These are phyloP conservation scores for Leucocoprinus birnbaumii DNA, from an alignment of 768 basidiomycete genomes.

Conservation along the genomic window DNA sequence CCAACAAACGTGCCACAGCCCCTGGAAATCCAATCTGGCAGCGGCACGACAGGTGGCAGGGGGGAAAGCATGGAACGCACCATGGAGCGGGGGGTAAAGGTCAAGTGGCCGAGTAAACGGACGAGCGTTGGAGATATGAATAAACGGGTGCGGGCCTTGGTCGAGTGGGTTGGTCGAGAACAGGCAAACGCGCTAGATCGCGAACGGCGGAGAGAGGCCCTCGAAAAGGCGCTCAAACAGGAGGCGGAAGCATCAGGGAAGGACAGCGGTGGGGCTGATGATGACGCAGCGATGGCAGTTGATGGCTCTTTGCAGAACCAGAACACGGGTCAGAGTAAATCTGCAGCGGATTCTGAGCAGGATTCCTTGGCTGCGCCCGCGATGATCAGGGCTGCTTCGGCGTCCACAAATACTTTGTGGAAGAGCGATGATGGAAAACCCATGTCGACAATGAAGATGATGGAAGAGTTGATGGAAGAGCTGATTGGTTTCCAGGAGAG, in stretches of 20 bases:
- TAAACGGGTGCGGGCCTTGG: conserved; percentile 84
- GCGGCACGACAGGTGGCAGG: conserved; percentile 26
- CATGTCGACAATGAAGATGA: conserved; percentile 66
- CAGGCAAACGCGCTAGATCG: conserved; percentile 77
- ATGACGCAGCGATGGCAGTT: conserved; percentile 30
- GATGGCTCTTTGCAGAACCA: conserved; percentile 19
- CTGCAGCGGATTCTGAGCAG: conserved; percentile 12
- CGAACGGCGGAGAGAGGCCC: conserved; percentile 61
- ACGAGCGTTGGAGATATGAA: conserved; percentile 98
- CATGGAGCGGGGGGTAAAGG: conserved; percentile 76
- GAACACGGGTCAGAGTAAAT: conserved; percentile 12
- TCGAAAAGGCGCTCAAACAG: conserved; percentile 52
- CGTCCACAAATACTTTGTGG: neutral
- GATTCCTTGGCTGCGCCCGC: neutral
- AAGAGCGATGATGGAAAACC: conserved; percentile 14
- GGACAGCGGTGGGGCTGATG: conserved; percentile 12
- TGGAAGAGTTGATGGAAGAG: conserved; percentile 92
- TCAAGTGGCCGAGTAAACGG: conserved; percentile 91
- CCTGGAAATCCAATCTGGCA: conserved; percentile 60
- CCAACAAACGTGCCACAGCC: conserved; percentile 75
- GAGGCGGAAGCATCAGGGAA: conserved; percentile 18
- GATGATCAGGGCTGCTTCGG: neutral
- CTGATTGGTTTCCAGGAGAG: conserved; percentile 85
- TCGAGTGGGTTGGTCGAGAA: conserved; percentile 93
- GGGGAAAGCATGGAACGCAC: conserved; percentile 59